Conservation (phyloP, 1,284 basidiomycete species). For the Anthracocystis setariae region DNA sequence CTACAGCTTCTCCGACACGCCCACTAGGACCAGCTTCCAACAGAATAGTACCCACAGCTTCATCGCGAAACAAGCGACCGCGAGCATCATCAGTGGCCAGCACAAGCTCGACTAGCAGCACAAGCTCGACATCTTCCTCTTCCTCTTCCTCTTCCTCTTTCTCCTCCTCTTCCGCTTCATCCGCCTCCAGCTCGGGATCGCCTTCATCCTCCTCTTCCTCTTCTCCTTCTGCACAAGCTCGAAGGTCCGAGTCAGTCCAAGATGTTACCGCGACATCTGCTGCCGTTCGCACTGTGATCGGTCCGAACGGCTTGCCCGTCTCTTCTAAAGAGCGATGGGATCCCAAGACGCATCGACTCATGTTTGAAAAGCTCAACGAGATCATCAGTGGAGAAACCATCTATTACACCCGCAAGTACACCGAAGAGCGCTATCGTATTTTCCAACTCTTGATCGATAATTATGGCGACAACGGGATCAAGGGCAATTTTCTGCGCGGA, state of each 20-base stretch:
- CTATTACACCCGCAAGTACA: conserved; percentile 36
- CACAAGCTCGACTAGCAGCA: conserved; percentile 10
- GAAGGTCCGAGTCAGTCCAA: conserved; percentile 33
- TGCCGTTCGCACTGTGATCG: conserved; percentile 23
- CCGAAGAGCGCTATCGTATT: conserved; percentile 38
- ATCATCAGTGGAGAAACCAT: conserved; percentile 36
- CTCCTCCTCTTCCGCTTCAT: conserved; percentile 9
- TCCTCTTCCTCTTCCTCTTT: conserved; percentile 8
- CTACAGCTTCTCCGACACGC: neutral
- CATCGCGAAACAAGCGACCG: conserved; percentile 1
- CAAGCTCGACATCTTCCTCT: conserved; percentile 13
- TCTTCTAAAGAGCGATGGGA: conserved; percentile 44
- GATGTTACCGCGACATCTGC: conserved; percentile 35
- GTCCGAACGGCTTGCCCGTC: conserved; percentile 28
- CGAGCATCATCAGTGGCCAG: conserved; percentile 15
- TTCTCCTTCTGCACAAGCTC: conserved; percentile 6
- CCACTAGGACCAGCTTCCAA: neutral
- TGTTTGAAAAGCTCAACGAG: conserved; percentile 50
- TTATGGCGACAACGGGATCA: conserved; percentile 39
- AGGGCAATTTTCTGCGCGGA: conserved; percentile 38
- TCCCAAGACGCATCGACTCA: conserved; percentile 36
- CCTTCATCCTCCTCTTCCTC: conserved; percentile 11
- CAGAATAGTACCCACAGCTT: neutral
- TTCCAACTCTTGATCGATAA: conserved; percentile 39
- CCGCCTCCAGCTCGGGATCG: conserved; percentile 2